Conservation (phyloP, 2,329 filamentous ascomycete species). For the Scytalidium lignicola region DNA sequence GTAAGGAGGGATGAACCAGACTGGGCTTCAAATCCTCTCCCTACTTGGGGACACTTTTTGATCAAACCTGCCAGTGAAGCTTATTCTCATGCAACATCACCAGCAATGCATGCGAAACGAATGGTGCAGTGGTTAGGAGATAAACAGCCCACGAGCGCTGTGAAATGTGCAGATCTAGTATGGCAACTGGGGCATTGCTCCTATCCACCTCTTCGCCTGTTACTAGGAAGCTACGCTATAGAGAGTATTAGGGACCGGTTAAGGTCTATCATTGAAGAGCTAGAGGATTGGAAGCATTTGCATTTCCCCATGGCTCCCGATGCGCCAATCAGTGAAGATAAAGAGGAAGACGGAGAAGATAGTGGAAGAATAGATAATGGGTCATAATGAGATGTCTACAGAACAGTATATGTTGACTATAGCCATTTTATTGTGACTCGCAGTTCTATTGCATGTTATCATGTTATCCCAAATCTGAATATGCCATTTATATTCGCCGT, state of each 20-base stretch:
- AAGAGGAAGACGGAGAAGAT: conserved; percentile 26
- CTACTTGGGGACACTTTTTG: conserved; percentile 86
- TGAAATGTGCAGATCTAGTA: conserved; percentile 87
- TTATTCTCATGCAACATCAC: conserved; percentile 72
- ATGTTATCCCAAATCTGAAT: neutral
- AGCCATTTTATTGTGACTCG: neutral
- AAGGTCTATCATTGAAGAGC: conserved; percentile 87
- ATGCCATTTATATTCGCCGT: neutral
- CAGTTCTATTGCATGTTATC: neutral
- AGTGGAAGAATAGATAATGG: conserved; percentile 12
- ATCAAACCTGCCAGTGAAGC: conserved; percentile 81
- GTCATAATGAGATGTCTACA: conserved; percentile 1
- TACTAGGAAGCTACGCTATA: conserved; percentile 91
- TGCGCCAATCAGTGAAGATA: conserved; percentile 29
- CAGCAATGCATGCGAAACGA: conserved; percentile 80
- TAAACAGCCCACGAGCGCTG: conserved; percentile 83
- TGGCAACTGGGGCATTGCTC: conserved; percentile 94
- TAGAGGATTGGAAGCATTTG: conserved; percentile 88
- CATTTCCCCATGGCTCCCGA: conserved; percentile 55
- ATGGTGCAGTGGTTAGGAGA: conserved; percentile 95
- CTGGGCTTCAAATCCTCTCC: conserved; percentile 47
- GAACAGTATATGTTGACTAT: neutral
- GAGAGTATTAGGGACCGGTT: conserved; percentile 91
- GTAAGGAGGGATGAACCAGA: conserved; percentile 80
- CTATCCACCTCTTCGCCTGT: conserved; percentile 80